A percentile compares a stretch with the other conserved stretches of the same genome.
These are phyloP conservation scores for Beta macrorhiza DNA, from an alignment of 179 eudicot species.

Conservation along the genomic window DNA sequence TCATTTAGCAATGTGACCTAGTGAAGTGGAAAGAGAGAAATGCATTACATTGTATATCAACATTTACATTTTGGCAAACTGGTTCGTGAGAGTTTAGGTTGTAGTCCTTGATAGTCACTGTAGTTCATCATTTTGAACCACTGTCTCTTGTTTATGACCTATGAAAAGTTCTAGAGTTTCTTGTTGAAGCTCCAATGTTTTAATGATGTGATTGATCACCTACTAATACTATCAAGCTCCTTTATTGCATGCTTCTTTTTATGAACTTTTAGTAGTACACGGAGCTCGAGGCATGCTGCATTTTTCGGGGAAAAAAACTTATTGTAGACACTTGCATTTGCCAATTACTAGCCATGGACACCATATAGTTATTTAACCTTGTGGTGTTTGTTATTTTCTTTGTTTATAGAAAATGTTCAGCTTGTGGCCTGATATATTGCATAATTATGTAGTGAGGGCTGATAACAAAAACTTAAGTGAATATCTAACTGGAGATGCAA, in stretches of 20 bases:
- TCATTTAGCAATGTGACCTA: not conserved
- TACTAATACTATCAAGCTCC: not conserved
- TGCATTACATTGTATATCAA: not conserved
- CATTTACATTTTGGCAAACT: not conserved
- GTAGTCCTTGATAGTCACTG: too few relatives aligned
- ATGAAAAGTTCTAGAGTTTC: not conserved
- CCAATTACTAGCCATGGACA: not conserved
- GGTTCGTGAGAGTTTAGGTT: not conserved
- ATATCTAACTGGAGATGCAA: too few relatives aligned
- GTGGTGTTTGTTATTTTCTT: conserved; percentile 1
- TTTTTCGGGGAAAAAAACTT: not conserved
- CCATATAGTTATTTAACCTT: not conserved
- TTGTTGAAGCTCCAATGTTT: not conserved
- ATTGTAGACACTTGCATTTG: not conserved
- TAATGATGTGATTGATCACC: not conserved
- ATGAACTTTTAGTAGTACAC: too few relatives aligned
- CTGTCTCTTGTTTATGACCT: not conserved
- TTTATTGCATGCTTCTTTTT: not conserved
- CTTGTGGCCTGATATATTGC: too few relatives aligned
- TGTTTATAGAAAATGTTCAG: not conserved
- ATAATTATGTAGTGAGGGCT: too few relatives aligned
- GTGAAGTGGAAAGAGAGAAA: not conserved
- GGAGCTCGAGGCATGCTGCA: not conserved
- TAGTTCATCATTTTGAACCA: not conserved
- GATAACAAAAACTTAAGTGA: too few relatives aligned